Base-by-base conservation (phyloP, 2,329 filamentous ascomycete species). In the Mariannaea sp. region DNA sequence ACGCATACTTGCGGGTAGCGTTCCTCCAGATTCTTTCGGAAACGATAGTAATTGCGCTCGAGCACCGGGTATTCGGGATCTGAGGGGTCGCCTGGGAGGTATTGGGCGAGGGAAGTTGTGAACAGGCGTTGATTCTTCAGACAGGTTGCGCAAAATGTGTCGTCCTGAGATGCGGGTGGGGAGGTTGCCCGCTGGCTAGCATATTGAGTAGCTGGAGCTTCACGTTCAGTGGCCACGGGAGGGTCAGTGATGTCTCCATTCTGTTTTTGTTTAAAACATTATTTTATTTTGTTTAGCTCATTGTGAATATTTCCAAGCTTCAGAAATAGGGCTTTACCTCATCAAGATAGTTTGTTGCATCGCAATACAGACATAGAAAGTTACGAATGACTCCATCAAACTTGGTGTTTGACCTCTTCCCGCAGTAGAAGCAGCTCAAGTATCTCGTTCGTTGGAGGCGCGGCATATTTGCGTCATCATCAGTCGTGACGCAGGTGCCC, bases 221-320 rank as follows among this genome's bases (percentile, higher is more conserved):
- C 70, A 56, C 72, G 59, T 64, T 75, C 53, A 53, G 83, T 82
- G 16, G 80, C 74, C 19, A 86, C 78, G 2, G 90, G 92, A 20
- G 92, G 90, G 71, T 99, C 93, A 50, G 90, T 88, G 60, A 97
- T 94, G 44, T 95, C 86, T 66, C 93, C 93, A 70, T 90, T 84
- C 89, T 94, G 66, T 3, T 54, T 10, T 1, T 3, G 40, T 24
- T n/a, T n/a, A n/a, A n/a, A n/a, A n/a, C n/a, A n/a, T n/a, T n/a
- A 7, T 4, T n/a, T 20, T 9, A 38, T 16, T 16, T 7, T 20
- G 16, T 9, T 65, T 41, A 65, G 55, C 19, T 26, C 24, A 29
- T 19, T 3, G n/a, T 16, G 24, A 9, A 19, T 12, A 13, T 7
- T 13, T 13, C 4, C 2, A 3, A 5, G 1, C 1, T 1, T 1